These are phyloP conservation scores for Beauveria bassiana DNA, from an alignment of 2,329 filamentous ascomycete genomes.

Conservation along the genomic window DNA sequence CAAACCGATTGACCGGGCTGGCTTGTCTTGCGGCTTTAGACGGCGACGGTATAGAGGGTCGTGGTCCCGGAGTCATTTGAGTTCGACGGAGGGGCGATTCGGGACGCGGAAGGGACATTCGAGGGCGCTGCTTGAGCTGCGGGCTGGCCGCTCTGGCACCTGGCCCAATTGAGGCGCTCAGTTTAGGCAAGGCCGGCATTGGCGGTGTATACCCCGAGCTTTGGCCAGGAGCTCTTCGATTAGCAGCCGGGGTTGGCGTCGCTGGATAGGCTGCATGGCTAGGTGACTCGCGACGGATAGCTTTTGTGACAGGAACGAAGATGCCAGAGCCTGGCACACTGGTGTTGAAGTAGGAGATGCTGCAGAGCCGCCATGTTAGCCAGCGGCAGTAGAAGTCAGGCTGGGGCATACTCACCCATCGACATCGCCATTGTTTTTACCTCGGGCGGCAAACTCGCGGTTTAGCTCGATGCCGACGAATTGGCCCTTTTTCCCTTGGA, in stretches of 20 bases:
- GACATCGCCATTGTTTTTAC: constrained; percentile 95
- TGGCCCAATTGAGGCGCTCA: constrained; percentile 82
- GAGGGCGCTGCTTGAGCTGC: constrained; percentile 54
- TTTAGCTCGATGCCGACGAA: constrained; percentile 91
- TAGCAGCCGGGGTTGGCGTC: constrained; percentile 58
- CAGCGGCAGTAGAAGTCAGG: background rate
- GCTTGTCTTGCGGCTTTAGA: constrained; percentile 28
- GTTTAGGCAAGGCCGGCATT: constrained; percentile 62
- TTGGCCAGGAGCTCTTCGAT: constrained; percentile 46
- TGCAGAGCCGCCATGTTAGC: constrained; percentile 23
- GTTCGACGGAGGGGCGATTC: constrained; percentile 74
- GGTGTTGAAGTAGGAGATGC: constrained; percentile 74
- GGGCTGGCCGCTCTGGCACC: constrained; percentile 61
- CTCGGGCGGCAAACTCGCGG: constrained; percentile 68
- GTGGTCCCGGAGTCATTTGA: constrained; percentile 52
- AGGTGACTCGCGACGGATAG: constrained; percentile 57
- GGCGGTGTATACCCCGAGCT: constrained; percentile 57
- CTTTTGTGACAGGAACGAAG: constrained; percentile 82
- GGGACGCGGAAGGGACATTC: constrained; percentile 75
- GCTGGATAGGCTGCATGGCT: constrained; percentile 41
- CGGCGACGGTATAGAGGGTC: constrained; percentile 50
- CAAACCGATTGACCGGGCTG: constrained; percentile 49
- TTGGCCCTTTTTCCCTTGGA: constrained; percentile 80
- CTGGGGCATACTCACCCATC: constrained; percentile 60
- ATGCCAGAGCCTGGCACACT: constrained; percentile 76